These are phyloP conservation scores for Fraxinus nigra DNA, from an alignment of 305 asterid species.

Conservation along the genomic window DNA sequence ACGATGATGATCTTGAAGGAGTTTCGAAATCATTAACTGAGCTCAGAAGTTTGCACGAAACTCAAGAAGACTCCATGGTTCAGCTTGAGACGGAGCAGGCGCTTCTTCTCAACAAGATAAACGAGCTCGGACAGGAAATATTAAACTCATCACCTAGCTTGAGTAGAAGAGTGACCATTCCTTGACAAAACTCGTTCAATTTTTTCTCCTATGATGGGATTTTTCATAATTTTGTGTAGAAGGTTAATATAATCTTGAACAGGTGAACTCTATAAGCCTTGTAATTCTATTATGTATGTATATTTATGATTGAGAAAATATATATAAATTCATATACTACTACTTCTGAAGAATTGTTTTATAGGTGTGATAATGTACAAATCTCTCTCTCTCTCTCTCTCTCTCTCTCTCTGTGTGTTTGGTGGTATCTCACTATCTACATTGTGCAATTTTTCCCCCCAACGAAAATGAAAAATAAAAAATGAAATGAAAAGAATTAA, in stretches of 20 bases:
- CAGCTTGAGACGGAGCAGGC: constrained; percentile 82
- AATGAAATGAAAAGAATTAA: too few relatives aligned
- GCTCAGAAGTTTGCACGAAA: constrained; percentile 68
- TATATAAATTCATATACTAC: too few relatives aligned
- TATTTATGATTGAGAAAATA: too few relatives aligned
- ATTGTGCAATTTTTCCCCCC: too few relatives aligned
- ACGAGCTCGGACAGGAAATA: constrained; percentile 89
- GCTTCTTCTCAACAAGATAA: constrained; percentile 67
- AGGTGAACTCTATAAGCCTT: not conserved
- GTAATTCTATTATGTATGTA: constrained; percentile 7
- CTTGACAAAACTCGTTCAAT: constrained; percentile 26
- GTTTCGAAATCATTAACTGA: constrained; percentile 57
- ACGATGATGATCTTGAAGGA: constrained; percentile 56
- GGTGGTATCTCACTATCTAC: too few relatives aligned
- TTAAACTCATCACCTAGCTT: constrained; percentile 57
- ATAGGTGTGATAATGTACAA: not conserved
- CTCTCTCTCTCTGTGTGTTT: too few relatives aligned
- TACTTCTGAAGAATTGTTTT: not conserved
- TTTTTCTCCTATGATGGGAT: not conserved
- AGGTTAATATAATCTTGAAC: constrained; percentile 2
- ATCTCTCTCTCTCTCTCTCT: too few relatives aligned
- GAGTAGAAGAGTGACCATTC: constrained; percentile 47
- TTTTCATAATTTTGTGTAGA: constrained; percentile 10
- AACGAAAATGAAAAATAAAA: too few relatives aligned
- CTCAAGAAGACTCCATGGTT: constrained; percentile 63